These are phyloP conservation scores for Hyaloscypha variabilis DNA, from an alignment of 495 filamentous ascomycete species.

Conservation along the genomic window DNA sequence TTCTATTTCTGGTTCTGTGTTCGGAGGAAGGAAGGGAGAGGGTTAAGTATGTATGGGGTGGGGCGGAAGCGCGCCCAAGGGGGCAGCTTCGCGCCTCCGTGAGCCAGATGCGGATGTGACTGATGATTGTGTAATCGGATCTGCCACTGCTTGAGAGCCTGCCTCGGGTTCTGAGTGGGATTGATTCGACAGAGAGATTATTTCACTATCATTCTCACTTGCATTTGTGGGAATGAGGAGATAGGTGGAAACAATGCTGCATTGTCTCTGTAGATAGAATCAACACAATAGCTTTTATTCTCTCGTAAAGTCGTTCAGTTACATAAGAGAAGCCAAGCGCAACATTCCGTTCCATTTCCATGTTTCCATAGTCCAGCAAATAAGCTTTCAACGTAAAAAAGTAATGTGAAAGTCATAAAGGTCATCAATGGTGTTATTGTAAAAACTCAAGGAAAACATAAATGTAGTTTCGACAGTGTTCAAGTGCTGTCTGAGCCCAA, in stretches of 20 bases:
- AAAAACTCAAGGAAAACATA: conserved; percentile 28
- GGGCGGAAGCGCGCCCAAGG: no score
- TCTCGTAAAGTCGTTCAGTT: conserved; percentile 34
- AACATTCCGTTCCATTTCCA: neutral
- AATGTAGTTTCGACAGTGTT: conserved; percentile 1
- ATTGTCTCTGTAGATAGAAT: neutral
- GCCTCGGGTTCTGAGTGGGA: no score
- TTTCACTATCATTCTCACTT: no score
- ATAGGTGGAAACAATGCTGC: neutral
- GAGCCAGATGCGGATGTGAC: no score
- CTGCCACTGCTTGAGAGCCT: no score
- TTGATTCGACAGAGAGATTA: no score
- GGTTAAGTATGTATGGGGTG: no score
- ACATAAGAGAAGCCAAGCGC: conserved; percentile 30
- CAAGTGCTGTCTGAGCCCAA: conserved; percentile 7
- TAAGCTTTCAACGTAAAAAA: conserved; percentile 5
- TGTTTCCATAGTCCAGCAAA: neutral
- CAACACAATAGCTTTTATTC: conserved; percentile 33
- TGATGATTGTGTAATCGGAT: no score
- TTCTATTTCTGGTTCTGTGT: no score
- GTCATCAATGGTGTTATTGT: conserved; percentile 26
- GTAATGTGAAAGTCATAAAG: conserved; percentile 23
- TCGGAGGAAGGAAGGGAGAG: no score
- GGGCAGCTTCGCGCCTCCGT: no score
- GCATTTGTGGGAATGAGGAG: no score